Evolutionary conservation across 2,329 filamentous ascomycete genomes (phyloP).

Genomic region (Didymella keratinophila): DNA sequence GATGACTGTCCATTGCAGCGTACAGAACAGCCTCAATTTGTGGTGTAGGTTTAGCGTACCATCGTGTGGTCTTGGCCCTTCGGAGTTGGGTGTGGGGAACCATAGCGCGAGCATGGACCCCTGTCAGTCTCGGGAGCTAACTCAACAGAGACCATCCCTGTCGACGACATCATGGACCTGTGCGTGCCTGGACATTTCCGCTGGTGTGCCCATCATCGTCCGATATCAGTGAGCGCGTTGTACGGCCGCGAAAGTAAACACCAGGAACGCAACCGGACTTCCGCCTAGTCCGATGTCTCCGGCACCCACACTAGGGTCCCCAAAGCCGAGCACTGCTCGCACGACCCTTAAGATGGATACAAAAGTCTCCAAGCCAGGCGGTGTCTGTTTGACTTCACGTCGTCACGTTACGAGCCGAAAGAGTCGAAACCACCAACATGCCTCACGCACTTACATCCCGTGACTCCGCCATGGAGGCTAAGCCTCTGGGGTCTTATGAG

Average conservation of each 20-base stretch:
- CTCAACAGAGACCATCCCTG: slow-evolving; percentile 4
- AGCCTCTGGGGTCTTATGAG: slow-evolving; percentile 62
- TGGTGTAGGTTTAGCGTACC: slow-evolving; percentile 17
- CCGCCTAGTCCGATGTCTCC: slow-evolving; percentile 27
- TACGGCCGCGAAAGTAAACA: slow-evolving; percentile 15
- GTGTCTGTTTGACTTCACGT: slow-evolving; percentile 15
- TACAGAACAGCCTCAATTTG: slow-evolving; percentile 24
- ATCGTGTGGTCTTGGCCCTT: slow-evolving; percentile 29
- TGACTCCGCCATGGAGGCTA: slow-evolving; percentile 57
- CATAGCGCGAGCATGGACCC: slow-evolving; percentile 28
- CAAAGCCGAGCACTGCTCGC: slow-evolving; percentile 28
- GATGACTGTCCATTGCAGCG: neutral
- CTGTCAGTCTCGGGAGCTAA: slow-evolving; percentile 24
- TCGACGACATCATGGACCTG: slow-evolving; percentile 27
- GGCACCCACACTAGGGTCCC: slow-evolving; percentile 32
- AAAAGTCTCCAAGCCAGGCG: slow-evolving; percentile 12
- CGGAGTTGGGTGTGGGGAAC: slow-evolving; percentile 45
- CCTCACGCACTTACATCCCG: slow-evolving; percentile 55
- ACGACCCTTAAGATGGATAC: slow-evolving; percentile 27
- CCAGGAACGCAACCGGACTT: slow-evolving; percentile 16
- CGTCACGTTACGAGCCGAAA: slow-evolving; percentile 13
- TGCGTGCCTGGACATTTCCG: slow-evolving; percentile 24
- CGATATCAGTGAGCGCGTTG: slow-evolving; percentile 3
- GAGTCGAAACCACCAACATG: slow-evolving; percentile 31
- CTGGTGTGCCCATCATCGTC: slow-evolving; percentile 27